Evolutionary conservation across 108 stramenopile species (phyloP), one percentile per base, ranked within the genome.

Genomic region (Halocafeteria seosinensis): DNA sequence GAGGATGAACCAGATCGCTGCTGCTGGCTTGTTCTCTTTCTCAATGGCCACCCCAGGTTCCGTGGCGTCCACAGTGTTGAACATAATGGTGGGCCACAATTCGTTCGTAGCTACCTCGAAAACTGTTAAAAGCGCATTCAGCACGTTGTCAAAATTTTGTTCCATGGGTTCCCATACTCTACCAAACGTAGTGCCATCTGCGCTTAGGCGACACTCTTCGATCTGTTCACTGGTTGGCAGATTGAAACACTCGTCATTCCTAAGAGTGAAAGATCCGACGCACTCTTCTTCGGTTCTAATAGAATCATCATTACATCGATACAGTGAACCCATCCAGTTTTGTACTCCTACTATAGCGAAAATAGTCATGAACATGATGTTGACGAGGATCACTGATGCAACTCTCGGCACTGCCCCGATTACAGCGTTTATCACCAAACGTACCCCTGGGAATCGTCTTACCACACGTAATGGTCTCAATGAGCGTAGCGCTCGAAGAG

Each of bases 401-500:
- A 81, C 78, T 8, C 67, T 73, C 25, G 83, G 85, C 5, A 86
- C 59, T 42, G 82, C 77, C 17, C 69, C 42, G 30, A 86, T 67
- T 8, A 86, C 55, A 8, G 83, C 78, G 64, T 86, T 83, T 12
- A 86, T 76, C 27, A 86, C 83, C 8, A 84, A 38, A 53, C 82
- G 81, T 52, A 86, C 60, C 23, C 79, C 81, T 34, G 80, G 78
- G 60, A 73, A 72, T 1, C 83, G 69, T 28, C 66, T 76, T 57
- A 86, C 72, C 76, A 86, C 81, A 26, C 81, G 63, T 51, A 87
- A 61, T 26, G 84, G 84, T 2, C 86, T 77, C n/a, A 87, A 79
- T 9, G 83, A 77, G 26, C 85, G 67, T 4, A 85, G 38, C 9
- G 78, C 47, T 17, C 82, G 71, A n/a, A 86, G 50, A 3, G 68